These are phyloP conservation scores for Phalaenopsis hybrid DNA, from an alignment of 116 monocot species.

Conservation along the genomic window DNA sequence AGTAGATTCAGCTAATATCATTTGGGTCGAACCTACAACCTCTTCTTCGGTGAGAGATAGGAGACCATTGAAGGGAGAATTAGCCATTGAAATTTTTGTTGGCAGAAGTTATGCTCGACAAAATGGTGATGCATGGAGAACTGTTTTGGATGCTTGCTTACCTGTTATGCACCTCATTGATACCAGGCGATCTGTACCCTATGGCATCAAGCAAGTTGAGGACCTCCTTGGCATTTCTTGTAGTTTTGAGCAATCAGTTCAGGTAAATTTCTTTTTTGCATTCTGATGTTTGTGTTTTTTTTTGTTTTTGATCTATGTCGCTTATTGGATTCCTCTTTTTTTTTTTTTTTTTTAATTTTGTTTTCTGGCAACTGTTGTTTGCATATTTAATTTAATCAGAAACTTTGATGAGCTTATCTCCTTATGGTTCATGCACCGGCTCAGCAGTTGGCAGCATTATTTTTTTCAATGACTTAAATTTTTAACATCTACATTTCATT, in stretches of 20 bases:
- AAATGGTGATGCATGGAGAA: slow-evolving; percentile 80
- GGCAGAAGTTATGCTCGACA: slow-evolving; percentile 28
- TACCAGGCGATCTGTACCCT: slow-evolving; percentile 56
- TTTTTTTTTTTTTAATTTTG: not conserved
- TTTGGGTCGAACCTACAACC: slow-evolving; percentile 58
- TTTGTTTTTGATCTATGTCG: not conserved
- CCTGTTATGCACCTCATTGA: slow-evolving; percentile 83
- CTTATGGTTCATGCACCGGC: not conserved
- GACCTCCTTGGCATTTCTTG: slow-evolving; percentile 77
- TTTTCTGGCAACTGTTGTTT: not conserved
- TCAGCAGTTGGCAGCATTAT: not conserved
- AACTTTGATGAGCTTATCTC: not conserved
- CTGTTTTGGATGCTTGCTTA: slow-evolving; percentile 63
- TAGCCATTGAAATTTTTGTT: slow-evolving; percentile 67
- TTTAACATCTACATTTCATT: not conserved
- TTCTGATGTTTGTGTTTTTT: not conserved
- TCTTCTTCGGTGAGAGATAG: slow-evolving; percentile 38
- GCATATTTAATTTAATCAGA: not conserved
- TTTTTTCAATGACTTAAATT: not conserved
- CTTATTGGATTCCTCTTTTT: not conserved
- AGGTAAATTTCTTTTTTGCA: slow-evolving; percentile 28
- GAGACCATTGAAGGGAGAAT: slow-evolving; percentile 47
- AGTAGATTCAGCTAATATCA: slow-evolving; percentile 51
- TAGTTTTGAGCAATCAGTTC: slow-evolving; percentile 77
- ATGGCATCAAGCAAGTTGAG: slow-evolving; percentile 71